Base-by-base conservation (phyloP, 106 monocot species). In the Chionographis japonica region DNA sequence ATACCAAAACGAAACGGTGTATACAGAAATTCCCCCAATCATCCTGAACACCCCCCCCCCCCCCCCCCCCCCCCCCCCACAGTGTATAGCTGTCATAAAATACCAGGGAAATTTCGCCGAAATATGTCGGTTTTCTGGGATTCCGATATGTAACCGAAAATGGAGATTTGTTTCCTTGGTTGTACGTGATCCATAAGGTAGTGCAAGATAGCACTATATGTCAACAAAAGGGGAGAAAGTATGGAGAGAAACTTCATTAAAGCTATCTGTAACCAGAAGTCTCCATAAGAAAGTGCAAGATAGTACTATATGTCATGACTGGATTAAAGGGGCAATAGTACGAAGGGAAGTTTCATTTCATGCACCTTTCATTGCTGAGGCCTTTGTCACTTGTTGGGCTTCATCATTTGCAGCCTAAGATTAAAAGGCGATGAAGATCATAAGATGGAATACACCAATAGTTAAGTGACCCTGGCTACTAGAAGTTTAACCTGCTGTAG, bases 291-390 rank as follows among this genome's bases (percentile, higher is more conserved):
- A 5, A 46, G 9, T 6, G 46, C 46, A 46, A 46, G 46, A 46
- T 46, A 6, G 46, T 3, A 20, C 41, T 68, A 4, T 13, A 36
- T 52, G 5, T 68, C 10, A 41, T 58, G 19, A 52, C 2, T 12
- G 40, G 8, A 10, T 16, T 37, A 67, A 65, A 54, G 17, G 16
- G 15, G 7, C 39, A 67, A 58, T 27, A 35, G 6, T 53, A 54
- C 37, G 17, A n/a, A 10, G 12, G 18, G 12, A 27, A 46, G 12
- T 8, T 61, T 38, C 4, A 38, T 15, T 17, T 11, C 12, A 6
- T n/a, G 52, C 57, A 89, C 85, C 85, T 75, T 82, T 82, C 79
- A 85, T 82, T 8, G 69, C 60, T 35, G 82, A 82, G 27, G 89
- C 85, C 56, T 80, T 85, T 50, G 89, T 89, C 19, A 63, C 76